Base-by-base conservation (phyloP, 345 rosid species). In the Acer yangbiense region DNA sequence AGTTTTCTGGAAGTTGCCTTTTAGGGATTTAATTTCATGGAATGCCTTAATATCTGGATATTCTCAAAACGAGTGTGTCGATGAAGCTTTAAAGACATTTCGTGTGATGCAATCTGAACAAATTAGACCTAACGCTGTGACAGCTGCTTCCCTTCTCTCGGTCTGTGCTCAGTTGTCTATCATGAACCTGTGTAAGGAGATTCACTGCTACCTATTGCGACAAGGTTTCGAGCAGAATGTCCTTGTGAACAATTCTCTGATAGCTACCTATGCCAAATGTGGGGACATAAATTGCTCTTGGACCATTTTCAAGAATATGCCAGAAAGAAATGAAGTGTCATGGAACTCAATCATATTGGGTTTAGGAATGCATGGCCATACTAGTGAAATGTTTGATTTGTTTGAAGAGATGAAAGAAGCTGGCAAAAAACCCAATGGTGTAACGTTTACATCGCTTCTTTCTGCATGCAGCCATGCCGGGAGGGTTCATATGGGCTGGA, bases 381-480 rank as follows among this genome's bases (percentile, higher is more conserved):
- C 74, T 14, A 77, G 81, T 29, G 74, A 81, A 79, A 79, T 83
- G 84, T 74, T 76, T 63, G 72, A 27, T 61, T 72, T 76, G 61
- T 88, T 84, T 77, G 88, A 79, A 74, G 50, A 69, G 54, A 88
- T 86, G 89, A 80, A 83, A 79, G 82, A 67, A 62, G 74, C 81
- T 12, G 84, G 77, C 39, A 60, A 74, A 64, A 76, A 74, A 73
- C 88, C 87, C 29, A 86, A 85, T 69, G 74, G 54, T 54, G 74
- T 76, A 67, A 88, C 88, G 70, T 83, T 85, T 74, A 85, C 83
- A 3, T 76, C 89, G 23, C 83, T 88, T 72, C 87, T 86, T 64
- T 80, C 88, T 74, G 84, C 86, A 35, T 85, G 89, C 73, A 85
- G 91, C 82, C 89, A 84, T 50, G 61, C 81, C 23, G 89, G 89